Evolutionary conservation across 192 early-diverging fungal genomes (phyloP).

Genomic region (Borealophlyctis nickersoniae): DNA sequence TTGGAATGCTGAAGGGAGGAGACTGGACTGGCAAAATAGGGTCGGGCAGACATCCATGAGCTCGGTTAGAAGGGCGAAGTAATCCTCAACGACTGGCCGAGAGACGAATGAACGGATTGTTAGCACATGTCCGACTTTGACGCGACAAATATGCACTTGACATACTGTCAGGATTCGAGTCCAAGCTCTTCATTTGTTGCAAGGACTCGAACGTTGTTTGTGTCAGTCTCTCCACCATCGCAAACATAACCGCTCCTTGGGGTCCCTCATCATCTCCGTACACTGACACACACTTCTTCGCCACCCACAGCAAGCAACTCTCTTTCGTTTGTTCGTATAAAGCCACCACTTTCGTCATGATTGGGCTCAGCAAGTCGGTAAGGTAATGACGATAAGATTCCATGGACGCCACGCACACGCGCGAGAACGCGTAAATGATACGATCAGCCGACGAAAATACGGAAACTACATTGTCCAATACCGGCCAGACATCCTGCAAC

Average conservation of each 20-base stretch:
- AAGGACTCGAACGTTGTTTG: slow-evolving; percentile 62
- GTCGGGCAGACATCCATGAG: slow-evolving; percentile 50
- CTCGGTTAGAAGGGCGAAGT: slow-evolving; percentile 56
- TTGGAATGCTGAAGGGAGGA: slow-evolving; percentile 57
- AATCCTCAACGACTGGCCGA: slow-evolving; percentile 79
- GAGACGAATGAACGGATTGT: too few species aligned
- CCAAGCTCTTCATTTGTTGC: slow-evolving; percentile 33
- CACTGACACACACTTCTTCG: slow-evolving; percentile 60
- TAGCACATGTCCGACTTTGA: slow-evolving; percentile 9
- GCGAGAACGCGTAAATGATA: slow-evolving; percentile 31
- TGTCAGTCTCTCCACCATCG: slow-evolving; percentile 65
- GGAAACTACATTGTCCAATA: slow-evolving; percentile 47
- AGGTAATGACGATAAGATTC: slow-evolving; percentile 57
- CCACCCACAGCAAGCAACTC: slow-evolving; percentile 80
- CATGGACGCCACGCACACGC: slow-evolving; percentile 57
- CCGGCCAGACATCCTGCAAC: slow-evolving; percentile 70
- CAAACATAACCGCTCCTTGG: slow-evolving; percentile 34
- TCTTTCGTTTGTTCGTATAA: slow-evolving; percentile 67
- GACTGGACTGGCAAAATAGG: slow-evolving; percentile 50
- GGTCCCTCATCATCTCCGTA: slow-evolving; percentile 53
- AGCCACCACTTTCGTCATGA: slow-evolving; percentile 60
- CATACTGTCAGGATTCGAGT: slow-evolving; percentile 68
- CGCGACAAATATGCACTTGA: not conserved
- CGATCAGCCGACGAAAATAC: slow-evolving; percentile 44
- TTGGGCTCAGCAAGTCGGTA: slow-evolving; percentile 48